phyloP scores from a whole-genome alignment of 169 alveolate species.

The Condylostoma magnum region DNA sequence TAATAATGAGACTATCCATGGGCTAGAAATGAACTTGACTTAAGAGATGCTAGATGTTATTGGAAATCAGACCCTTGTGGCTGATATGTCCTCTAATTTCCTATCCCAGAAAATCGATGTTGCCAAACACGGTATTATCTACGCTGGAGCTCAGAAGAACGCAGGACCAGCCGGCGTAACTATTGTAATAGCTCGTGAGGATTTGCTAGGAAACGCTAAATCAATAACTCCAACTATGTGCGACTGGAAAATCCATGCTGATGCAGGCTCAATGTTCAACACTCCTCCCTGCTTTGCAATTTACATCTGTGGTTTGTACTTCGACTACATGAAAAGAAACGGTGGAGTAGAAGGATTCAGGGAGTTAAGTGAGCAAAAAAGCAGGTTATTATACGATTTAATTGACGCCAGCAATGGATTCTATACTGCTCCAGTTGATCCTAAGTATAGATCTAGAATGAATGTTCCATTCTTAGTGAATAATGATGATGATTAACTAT shows the following conservation, averaged over 20 bases:
- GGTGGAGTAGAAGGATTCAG: conserved; percentile 45
- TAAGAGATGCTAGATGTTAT: conserved; percentile 11
- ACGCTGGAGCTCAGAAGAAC: too few species aligned
- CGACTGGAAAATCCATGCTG: conserved; percentile 33
- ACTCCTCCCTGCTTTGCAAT: conserved; percentile 62
- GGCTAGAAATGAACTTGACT: conserved; percentile 55
- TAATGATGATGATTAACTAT: conserved; percentile 44
- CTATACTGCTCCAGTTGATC: conserved; percentile 47
- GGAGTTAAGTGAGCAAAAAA: conserved; percentile 29
- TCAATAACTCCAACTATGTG: conserved; percentile 36
- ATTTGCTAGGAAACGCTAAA: conserved; percentile 37
- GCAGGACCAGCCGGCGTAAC: conserved; percentile 67
- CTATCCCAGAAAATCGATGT: conserved; percentile 54
- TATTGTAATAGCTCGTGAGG: conserved; percentile 50
- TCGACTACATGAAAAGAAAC: conserved; percentile 41
- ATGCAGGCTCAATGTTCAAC: conserved; percentile 43
- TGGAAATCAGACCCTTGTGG: conserved; percentile 35
- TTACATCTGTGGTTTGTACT: conserved; percentile 21
- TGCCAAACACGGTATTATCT: conserved; percentile 50
- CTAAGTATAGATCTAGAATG: conserved; percentile 49
- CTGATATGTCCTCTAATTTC: conserved; percentile 68
- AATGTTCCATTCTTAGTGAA: conserved; percentile 56
- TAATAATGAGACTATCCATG: too few species aligned
- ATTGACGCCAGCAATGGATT: conserved; percentile 52
- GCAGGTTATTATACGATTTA: conserved; percentile 38